Conservation (phyloP, 2,329 filamentous ascomycete species). For the Bipolaris sorokiniana region DNA sequence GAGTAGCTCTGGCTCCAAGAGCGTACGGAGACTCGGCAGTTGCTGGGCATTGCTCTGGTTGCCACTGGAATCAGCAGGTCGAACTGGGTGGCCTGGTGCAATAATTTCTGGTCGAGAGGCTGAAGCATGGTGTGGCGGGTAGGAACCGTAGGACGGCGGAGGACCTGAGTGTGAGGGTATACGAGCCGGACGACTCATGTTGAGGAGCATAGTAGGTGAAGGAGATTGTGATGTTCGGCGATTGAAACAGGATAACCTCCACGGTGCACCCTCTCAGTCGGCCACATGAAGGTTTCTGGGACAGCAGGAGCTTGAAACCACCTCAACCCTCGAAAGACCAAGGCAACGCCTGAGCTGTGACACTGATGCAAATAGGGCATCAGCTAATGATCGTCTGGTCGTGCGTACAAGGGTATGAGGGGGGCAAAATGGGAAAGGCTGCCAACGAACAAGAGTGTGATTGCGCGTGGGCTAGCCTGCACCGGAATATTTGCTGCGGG, state of each 20-base stretch:
- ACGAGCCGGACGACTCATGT: constrained; percentile 82
- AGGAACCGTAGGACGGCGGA: constrained; percentile 37
- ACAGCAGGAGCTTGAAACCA: constrained; percentile 38
- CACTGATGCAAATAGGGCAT: constrained; percentile 43
- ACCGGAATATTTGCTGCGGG: constrained; percentile 41
- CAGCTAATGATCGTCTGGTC: constrained; percentile 37
- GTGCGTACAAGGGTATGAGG: constrained; percentile 40
- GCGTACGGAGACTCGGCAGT: constrained; percentile 47
- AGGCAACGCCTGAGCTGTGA: constrained; percentile 35
- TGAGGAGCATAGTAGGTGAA: constrained; percentile 56
- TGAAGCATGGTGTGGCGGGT: constrained; percentile 35
- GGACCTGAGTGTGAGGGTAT: constrained; percentile 75
- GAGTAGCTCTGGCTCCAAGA: constrained; percentile 46
- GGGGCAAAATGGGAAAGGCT: constrained; percentile 29
- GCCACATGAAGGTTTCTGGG: constrained; percentile 43
- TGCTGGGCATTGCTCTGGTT: constrained; percentile 41
- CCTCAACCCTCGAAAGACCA: constrained; percentile 32
- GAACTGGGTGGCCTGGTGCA: constrained; percentile 33
- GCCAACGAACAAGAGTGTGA: constrained; percentile 39
- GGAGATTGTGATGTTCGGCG: constrained; percentile 33
- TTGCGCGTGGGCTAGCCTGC: constrained; percentile 43
- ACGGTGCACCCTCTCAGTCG: constrained; percentile 39
- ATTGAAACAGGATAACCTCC: constrained; percentile 39
- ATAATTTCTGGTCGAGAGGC: constrained; percentile 37
- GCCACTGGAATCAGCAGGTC: constrained; percentile 33